These are phyloP conservation scores for Penicillium longicatenatum DNA, from an alignment of 495 filamentous ascomycete genomes.

Conservation along the genomic window DNA sequence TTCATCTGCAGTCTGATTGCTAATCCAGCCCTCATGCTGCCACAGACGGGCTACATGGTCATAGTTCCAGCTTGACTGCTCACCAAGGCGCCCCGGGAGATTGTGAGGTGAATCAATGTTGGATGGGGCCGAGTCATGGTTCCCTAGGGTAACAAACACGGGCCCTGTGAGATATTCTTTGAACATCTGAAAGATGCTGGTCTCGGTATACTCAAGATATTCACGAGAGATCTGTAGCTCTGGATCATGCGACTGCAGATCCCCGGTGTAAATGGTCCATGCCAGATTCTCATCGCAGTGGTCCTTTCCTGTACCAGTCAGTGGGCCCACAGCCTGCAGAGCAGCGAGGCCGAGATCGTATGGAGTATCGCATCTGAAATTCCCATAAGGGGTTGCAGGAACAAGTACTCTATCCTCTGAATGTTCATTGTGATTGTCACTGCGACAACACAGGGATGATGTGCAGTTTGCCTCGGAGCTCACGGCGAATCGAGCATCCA, in stretches of 20 bases:
- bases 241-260: conserved; percentile 56
- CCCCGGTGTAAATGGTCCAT: conserved; percentile 58
- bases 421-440: conserved; percentile 40
- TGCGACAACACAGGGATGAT: conserved; percentile 54
- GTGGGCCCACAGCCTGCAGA: conserved; percentile 55
- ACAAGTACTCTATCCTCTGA: conserved; percentile 33
- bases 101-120: conserved; percentile 52
- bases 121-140: conserved; percentile 57
- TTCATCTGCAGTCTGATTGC: conserved; percentile 37
- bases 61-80: conserved; percentile 60
- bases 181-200: conserved; percentile 53
- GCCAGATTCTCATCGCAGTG: conserved; percentile 41
- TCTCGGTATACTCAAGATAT: conserved; percentile 54
- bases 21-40: conserved; percentile 55
- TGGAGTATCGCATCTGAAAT: conserved; percentile 59
- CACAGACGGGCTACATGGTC: conserved; percentile 53
- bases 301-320: conserved; percentile 53
- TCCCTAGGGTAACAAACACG: conserved; percentile 55
- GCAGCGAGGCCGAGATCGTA: conserved; percentile 60
- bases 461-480: conserved; percentile 60
- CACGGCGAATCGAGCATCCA: conserved; percentile 59
- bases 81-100: conserved; percentile 53
- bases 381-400: conserved; percentile 56
- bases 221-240: conserved; percentile 46
- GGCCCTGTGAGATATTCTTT: conserved; percentile 58